These are phyloP conservation scores for Colletotrichum viniferum DNA, from an alignment of 2,329 filamentous ascomycete species.

Conservation along the genomic window DNA sequence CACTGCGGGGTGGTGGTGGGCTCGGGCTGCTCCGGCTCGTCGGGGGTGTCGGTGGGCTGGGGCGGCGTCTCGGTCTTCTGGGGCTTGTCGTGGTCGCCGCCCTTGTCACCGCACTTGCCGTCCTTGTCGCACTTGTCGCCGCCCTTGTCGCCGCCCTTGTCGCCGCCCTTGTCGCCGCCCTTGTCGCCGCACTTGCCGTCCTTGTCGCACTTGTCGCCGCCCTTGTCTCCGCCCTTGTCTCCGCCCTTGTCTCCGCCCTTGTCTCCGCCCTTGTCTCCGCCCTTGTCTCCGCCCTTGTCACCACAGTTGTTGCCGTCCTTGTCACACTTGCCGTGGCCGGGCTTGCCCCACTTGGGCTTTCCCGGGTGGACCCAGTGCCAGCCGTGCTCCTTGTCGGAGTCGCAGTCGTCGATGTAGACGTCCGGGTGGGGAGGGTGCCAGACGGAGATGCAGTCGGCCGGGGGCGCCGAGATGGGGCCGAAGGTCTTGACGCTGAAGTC, in stretches of 20 bases:
- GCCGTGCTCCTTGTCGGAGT: slow-evolving; percentile 29
- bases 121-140: neutral
- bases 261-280: neutral
- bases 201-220: neutral
- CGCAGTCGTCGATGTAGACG: slow-evolving; percentile 40
- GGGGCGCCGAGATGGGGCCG: slow-evolving; percentile 28
- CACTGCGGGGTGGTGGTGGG: slow-evolving; percentile 27
- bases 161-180: too few species aligned
- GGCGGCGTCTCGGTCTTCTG: neutral
- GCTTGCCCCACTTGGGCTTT: slow-evolving; percentile 19
- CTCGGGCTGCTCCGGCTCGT: slow-evolving; percentile 3
- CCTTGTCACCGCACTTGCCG: neutral
- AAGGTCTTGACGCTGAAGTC: slow-evolving; percentile 18
- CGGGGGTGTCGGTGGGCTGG: neutral
- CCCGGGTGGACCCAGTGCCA: slow-evolving; percentile 43
- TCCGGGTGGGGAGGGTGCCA: slow-evolving; percentile 42
- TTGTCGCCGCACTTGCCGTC: neutral
- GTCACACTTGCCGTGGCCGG: slow-evolving; percentile 9
- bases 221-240: neutral
- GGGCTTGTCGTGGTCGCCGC: neutral
- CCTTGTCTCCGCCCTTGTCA: neutral
- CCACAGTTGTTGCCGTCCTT: neutral
- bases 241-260: neutral
- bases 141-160: too few species aligned
- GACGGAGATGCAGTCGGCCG: slow-evolving; percentile 30